Percentiles rank a stretch among this genome's conserved stretches.
Evolutionary conservation across 306 rosid genomes (phyloP).

Genomic region (Chamaecrista fasciculata): DNA sequence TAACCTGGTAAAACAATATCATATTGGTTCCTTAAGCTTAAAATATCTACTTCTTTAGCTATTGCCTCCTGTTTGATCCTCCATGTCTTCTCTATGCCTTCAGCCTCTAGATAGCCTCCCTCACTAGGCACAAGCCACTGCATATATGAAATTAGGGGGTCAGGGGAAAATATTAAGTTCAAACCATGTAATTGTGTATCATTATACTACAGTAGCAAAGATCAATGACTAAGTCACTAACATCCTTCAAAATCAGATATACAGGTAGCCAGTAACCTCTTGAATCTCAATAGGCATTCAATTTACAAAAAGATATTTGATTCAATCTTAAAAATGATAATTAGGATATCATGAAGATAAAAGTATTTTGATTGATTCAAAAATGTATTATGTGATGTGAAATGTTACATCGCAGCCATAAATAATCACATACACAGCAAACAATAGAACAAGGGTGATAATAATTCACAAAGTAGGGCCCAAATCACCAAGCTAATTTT

Average conservation of each 20-base stretch:
- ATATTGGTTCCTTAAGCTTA: conserved; percentile 61
- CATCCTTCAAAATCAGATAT: neutral
- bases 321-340: neutral
- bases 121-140: conserved; percentile 92
- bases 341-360: neutral
- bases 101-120: conserved; percentile 78
- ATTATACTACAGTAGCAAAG: neutral
- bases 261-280: neutral
- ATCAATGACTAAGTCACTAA: neutral
- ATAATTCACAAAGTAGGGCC: neutral
- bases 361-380: neutral
- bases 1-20: conserved; percentile 82
- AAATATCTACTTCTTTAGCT: conserved; percentile 63
- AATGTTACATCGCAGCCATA: neutral
- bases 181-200: neutral
- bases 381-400: neutral
- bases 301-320: neutral
- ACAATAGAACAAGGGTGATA: neutral
- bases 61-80: conserved; percentile 70
- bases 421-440: neutral
- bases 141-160: conserved; percentile 15
- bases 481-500: neutral
- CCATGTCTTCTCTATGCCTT: conserved; percentile 85
- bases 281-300: conserved; percentile 10
- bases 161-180: neutral